phyloP scores from a whole-genome alignment of 352 stramenopile genomes.

The Globisporangium nagaii region DNA sequence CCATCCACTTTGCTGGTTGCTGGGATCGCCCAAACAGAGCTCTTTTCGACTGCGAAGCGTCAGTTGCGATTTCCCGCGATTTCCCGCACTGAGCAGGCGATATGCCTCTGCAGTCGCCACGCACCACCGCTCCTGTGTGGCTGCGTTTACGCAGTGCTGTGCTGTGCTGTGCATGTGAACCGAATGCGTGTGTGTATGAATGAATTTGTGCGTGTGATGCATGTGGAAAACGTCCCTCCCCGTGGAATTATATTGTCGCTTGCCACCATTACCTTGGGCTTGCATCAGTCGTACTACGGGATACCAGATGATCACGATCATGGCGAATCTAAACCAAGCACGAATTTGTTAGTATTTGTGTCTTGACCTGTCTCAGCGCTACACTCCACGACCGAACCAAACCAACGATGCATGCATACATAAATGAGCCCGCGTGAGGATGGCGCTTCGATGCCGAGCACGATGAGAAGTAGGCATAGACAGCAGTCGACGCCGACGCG shows the following conservation, averaged over 20 bases:
- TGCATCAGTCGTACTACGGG: slow-evolving; percentile 75
- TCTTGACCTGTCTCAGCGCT: slow-evolving; percentile 87
- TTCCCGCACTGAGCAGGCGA: too few species aligned
- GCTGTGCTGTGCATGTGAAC: neutral
- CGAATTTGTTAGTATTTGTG: slow-evolving; percentile 49
- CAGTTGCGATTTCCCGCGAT: slow-evolving; percentile 27
- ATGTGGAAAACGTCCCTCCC: slow-evolving; percentile 8
- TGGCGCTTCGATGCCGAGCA: too few species aligned
- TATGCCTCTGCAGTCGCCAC: neutral
- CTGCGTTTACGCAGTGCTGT: neutral
- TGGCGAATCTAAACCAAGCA: slow-evolving; percentile 85
- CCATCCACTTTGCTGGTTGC: slow-evolving; percentile 12
- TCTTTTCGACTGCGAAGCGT: neutral
- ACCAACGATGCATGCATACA: neutral
- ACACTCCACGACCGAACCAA: slow-evolving; percentile 28
- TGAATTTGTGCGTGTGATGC: slow-evolving; percentile 1
- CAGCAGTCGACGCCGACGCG: too few species aligned
- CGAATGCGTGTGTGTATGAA: neutral
- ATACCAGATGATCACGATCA: slow-evolving; percentile 63
- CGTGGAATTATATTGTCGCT: slow-evolving; percentile 70
- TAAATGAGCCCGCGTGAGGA: too few species aligned
- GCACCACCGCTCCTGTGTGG: neutral
- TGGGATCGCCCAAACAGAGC: neutral
- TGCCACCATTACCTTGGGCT: slow-evolving; percentile 73
- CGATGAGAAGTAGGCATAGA: too few species aligned